Percentiles rank a stretch among this genome's conserved stretches.
These are phyloP conservation scores for Cantharellus cinnabarinus DNA, from an alignment of 768 basidiomycete species.

Conservation along the genomic window DNA sequence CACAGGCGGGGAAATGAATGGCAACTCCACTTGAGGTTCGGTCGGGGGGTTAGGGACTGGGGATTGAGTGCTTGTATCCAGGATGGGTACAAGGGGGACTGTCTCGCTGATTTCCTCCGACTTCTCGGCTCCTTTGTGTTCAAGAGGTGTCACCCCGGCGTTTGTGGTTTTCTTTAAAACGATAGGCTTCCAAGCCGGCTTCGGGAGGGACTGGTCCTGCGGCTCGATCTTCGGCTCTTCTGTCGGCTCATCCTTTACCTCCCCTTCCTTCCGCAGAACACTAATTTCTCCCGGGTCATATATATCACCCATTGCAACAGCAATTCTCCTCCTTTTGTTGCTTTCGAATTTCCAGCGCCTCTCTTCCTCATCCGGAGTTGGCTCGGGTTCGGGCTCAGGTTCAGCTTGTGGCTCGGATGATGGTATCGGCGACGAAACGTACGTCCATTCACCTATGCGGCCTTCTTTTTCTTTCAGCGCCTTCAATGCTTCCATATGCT, in stretches of 20 bases:
- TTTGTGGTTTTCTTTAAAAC: background rate
- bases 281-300: slow-evolving; percentile 61
- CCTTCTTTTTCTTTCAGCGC: slow-evolving; percentile 44
- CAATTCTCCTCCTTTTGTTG: slow-evolving; percentile 48
- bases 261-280: slow-evolving; percentile 32
- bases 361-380: slow-evolving; percentile 21
- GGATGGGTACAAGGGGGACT: background rate
- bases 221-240: background rate
- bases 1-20: background rate
- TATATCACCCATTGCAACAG: slow-evolving; percentile 47
- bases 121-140: background rate
- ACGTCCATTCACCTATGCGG: slow-evolving; percentile 57
- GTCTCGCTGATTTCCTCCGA: background rate
- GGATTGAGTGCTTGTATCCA: too few species aligned
- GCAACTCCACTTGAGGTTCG: background rate
- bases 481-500: slow-evolving; percentile 36
- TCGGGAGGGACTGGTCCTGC: background rate
- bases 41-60: background rate
- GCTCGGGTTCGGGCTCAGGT: slow-evolving; percentile 9
- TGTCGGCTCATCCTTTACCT: slow-evolving; percentile 6
- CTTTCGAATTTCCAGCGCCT: slow-evolving; percentile 17
- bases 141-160: background rate
- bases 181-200: background rate
- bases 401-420: slow-evolving; percentile 8
- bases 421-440: slow-evolving; percentile 25